phyloP scores from a whole-genome alignment of 2,329 filamentous ascomycete genomes.

The Samsoniella hepiali region DNA sequence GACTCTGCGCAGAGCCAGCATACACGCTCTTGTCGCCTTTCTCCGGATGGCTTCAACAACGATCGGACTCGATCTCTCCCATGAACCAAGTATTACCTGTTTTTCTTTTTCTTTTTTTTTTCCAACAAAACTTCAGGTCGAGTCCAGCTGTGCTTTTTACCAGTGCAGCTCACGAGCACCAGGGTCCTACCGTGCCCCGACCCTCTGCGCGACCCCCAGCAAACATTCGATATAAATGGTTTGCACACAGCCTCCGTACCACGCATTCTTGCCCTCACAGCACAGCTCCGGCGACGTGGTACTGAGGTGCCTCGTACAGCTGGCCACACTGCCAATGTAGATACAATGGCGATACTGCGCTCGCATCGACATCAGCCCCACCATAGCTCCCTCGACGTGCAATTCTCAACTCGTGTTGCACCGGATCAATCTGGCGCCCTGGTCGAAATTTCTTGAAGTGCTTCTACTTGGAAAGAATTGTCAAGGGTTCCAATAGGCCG shows the following conservation, averaged over 20 bases:
- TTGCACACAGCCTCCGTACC: not conserved
- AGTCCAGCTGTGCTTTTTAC: not conserved
- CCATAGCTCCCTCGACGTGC: constrained; percentile 2
- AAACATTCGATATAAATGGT: constrained; percentile 13
- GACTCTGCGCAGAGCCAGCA: not conserved
- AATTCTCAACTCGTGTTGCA: not conserved
- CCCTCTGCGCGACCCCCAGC: not conserved
- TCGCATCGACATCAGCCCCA: constrained; percentile 3
- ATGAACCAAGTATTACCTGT: not conserved
- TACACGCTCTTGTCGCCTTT: not conserved
- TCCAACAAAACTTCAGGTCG: too few species aligned
- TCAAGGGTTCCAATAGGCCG: not conserved
- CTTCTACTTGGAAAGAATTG: not conserved
- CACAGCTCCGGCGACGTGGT: not conserved
- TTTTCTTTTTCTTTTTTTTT: not conserved
- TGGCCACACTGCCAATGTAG: not conserved
- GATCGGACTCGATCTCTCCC: not conserved
- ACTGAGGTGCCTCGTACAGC: not conserved
- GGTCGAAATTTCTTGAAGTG: not conserved
- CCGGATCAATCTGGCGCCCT: not conserved
- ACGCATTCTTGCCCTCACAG: not conserved
- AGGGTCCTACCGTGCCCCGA: not conserved
- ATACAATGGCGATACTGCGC: not conserved
- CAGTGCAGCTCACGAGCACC: not conserved
- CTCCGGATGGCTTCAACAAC: not conserved